A percentile compares a stretch with the other conserved stretches of the same genome.
Evolutionary conservation across 345 rosid genomes (phyloP).

Genomic region (Raphanus raphanistrum): DNA sequence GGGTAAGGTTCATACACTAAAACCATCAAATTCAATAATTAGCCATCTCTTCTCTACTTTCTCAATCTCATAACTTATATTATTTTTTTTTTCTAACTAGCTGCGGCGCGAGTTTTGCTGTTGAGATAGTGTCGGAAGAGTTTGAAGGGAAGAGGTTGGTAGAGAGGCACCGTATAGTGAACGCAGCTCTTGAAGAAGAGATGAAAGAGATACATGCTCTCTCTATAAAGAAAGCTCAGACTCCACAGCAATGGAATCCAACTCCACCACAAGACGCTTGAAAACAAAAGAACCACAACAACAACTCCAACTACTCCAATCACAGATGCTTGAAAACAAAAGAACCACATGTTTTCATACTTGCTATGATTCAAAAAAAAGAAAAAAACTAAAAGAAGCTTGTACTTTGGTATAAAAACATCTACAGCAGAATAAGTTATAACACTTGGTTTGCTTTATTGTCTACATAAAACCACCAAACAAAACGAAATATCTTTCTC

Average conservation of each 20-base stretch:
- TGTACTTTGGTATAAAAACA: slow-evolving; percentile 20
- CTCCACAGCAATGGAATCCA: slow-evolving; percentile 79
- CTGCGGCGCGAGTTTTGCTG: slow-evolving; percentile 77
- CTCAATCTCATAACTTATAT: background rate
- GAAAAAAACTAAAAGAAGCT: background rate
- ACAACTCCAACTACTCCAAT: slow-evolving; percentile 41
- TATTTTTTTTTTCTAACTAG: slow-evolving; percentile 34
- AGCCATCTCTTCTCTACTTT: background rate
- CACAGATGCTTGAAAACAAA: slow-evolving; percentile 27
- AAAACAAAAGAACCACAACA: no score
- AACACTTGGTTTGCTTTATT: slow-evolving; percentile 10
- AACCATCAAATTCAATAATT: background rate
- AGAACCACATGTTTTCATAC: background rate
- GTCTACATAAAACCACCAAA: background rate
- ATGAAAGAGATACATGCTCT: slow-evolving; percentile 91
- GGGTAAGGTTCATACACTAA: slow-evolving; percentile 51
- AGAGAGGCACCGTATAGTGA: slow-evolving; percentile 82
- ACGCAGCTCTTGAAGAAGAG: slow-evolving; percentile 75
- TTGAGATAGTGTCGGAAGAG: slow-evolving; percentile 71
- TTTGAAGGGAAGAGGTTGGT: slow-evolving; percentile 87
- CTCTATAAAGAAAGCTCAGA: slow-evolving; percentile 71
- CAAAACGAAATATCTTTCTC: background rate
- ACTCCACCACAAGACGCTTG: slow-evolving; percentile 48
- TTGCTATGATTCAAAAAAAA: background rate
- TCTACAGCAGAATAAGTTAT: slow-evolving; percentile 7